Evolutionary conservation across 768 basidiomycete genomes (phyloP).

Genomic region (Mrakia gelida): DNA sequence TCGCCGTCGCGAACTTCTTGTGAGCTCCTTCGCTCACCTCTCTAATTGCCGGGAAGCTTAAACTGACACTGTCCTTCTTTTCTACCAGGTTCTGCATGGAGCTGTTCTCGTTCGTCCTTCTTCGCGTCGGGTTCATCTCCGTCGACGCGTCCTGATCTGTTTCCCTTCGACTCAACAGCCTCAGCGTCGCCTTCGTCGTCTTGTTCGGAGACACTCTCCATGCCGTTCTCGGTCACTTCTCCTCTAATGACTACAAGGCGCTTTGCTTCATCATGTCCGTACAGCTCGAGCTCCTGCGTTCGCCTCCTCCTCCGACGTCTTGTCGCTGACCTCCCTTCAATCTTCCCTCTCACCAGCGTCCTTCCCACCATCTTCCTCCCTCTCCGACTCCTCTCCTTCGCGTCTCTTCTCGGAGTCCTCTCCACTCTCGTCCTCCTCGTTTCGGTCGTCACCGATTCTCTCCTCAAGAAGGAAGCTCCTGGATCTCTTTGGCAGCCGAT

Average conservation of each 20-base stretch:
- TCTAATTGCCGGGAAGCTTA: too few species aligned
- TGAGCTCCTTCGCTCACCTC: constrained; percentile 32
- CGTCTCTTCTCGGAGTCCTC: constrained; percentile 69
- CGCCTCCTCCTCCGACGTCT: constrained; percentile 78
- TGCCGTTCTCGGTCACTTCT: constrained; percentile 62
- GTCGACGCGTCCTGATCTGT: background rate
- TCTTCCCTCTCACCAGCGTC: constrained; percentile 65
- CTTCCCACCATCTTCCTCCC: constrained; percentile 82
- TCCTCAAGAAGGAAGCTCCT: constrained; percentile 65
- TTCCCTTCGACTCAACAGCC: background rate
- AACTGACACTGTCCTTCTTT: too few species aligned
- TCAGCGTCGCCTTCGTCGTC: constrained; percentile 10
- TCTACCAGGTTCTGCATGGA: constrained; percentile 73
- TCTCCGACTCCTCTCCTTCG: constrained; percentile 75
- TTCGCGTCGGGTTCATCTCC: background rate
- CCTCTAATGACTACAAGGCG: constrained; percentile 69
- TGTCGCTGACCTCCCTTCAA: constrained; percentile 76
- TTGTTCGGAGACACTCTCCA: constrained; percentile 82
- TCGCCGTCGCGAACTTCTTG: constrained; percentile 46
- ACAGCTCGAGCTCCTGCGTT: constrained; percentile 63
- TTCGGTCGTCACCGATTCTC: constrained; percentile 76
- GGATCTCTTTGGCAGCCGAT: constrained; percentile 77
- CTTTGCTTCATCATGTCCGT: constrained; percentile 66
- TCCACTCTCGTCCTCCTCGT: constrained; percentile 70
- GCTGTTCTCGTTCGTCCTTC: constrained; percentile 51